Conservation (phyloP, 805 yeast genomes). For the Teunomyces kruisii region DNA sequence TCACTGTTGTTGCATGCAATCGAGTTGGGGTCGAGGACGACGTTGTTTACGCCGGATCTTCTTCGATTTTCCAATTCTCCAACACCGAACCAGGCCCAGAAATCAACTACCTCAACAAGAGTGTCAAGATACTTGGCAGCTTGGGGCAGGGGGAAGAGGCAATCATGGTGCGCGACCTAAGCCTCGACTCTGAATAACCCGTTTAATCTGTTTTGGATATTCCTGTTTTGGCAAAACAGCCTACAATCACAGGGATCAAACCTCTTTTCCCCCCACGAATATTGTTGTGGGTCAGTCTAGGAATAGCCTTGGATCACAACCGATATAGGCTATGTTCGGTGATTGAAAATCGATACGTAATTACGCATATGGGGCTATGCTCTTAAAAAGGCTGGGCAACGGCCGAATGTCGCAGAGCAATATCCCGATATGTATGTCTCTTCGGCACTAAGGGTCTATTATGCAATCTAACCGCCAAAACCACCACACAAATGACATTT, state of each 20-base stretch:
- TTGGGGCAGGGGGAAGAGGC: slow-evolving; percentile 69
- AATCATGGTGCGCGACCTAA: slow-evolving; percentile 52
- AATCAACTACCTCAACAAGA: slow-evolving; percentile 44
- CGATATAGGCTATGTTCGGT: not conserved
- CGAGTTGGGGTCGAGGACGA: slow-evolving; percentile 77
- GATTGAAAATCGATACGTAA: not conserved
- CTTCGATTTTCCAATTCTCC: slow-evolving; percentile 55
- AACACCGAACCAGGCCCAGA: slow-evolving; percentile 24
- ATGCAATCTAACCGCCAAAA: not conserved
- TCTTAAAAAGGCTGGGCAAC: not conserved
- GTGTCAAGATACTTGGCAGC: slow-evolving; percentile 55
- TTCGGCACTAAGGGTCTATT: too few species aligned
- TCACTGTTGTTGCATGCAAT: slow-evolving; percentile 58
- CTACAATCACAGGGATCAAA: too few species aligned
- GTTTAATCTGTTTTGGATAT: too few species aligned
- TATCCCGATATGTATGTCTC: too few species aligned
- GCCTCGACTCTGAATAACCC: not conserved
- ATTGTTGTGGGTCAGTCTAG: too few species aligned
- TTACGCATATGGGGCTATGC: not conserved
- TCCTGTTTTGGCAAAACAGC: too few species aligned
- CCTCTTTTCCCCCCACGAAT: too few species aligned
- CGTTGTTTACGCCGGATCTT: slow-evolving; percentile 66
- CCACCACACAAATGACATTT: not conserved
- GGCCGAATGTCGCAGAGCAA: not conserved
- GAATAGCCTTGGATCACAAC: too few species aligned